Evolutionary conservation across 768 basidiomycete genomes (phyloP).

Genomic region (Boletus fagicola): DNA sequence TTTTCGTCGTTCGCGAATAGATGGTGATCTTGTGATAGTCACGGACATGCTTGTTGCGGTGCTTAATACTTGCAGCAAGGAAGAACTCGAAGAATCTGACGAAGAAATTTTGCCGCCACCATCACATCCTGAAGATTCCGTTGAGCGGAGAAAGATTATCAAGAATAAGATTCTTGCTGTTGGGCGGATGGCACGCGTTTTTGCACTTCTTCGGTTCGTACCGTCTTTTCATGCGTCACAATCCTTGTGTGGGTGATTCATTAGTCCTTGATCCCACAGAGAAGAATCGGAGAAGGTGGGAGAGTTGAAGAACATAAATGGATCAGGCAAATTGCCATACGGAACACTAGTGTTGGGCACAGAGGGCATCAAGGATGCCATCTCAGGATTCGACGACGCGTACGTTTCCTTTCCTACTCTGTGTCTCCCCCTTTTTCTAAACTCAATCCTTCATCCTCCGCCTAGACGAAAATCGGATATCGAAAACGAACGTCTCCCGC

Average conservation of each 20-base stretch:
- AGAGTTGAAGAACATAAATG: conserved; percentile 89
- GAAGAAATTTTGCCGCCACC: conserved; percentile 41
- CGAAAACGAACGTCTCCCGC: conserved; percentile 97
- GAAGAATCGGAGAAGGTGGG: conserved; percentile 98
- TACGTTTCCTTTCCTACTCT: conserved; percentile 42
- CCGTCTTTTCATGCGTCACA: not conserved
- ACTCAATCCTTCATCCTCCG: not conserved
- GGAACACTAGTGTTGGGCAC: conserved; percentile 83
- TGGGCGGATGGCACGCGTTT: conserved; percentile 93
- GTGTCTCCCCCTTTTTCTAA: not conserved
- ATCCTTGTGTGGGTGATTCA: not conserved
- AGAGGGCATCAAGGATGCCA: conserved; percentile 94
- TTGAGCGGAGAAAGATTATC: conserved; percentile 85
- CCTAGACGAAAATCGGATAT: conserved; percentile 94
- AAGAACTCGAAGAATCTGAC: conserved; percentile 86
- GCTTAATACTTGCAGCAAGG: conserved; percentile 92
- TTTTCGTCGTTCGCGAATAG: not conserved
- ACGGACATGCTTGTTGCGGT: conserved; percentile 99
- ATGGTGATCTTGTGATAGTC: conserved; percentile 49
- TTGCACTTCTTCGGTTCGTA: conserved; percentile 89
- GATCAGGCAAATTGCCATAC: conserved; percentile 73
- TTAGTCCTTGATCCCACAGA: conserved; percentile 37
- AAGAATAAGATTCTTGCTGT: conserved; percentile 99
- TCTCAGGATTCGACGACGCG: conserved; percentile 94
- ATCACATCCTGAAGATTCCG: conserved; percentile 43